phyloP scores from a whole-genome alignment of 2,329 filamentous ascomycete species.

The Akanthomyces lecanii region DNA sequence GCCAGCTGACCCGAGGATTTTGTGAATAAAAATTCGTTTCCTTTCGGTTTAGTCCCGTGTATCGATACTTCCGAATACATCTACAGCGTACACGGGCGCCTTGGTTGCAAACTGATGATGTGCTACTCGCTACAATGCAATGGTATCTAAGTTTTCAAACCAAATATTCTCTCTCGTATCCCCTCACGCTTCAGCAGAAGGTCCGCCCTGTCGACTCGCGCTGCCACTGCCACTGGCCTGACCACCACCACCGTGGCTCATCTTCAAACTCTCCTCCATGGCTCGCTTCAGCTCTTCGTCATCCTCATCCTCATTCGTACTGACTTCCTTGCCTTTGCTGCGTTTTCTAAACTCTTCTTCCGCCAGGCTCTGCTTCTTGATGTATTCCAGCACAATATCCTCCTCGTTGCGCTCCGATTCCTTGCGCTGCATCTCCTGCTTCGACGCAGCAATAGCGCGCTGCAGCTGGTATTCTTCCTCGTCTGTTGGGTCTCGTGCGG shows the following conservation, averaged over 20 bases:
- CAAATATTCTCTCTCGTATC: not conserved
- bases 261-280: constrained; percentile 43
- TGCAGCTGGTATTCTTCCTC: constrained; percentile 43
- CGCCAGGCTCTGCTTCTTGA: constrained; percentile 70
- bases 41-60: not conserved
- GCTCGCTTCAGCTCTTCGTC: constrained; percentile 50
- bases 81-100: too few species aligned
- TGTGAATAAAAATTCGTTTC: not conserved
- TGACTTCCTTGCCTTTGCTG: constrained; percentile 33
- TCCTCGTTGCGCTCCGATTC: constrained; percentile 55
- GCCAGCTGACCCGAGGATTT: not conserved
- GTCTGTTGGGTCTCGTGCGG: constrained; percentile 17
- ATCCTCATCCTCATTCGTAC: constrained; percentile 26
- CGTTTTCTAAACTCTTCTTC: constrained; percentile 54
- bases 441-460: constrained; percentile 43
- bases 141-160: constrained; percentile 4
- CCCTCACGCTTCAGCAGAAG: not conserved
- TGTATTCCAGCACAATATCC: constrained; percentile 69
- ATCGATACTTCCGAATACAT: not conserved
- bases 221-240: constrained; percentile 17
- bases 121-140: not conserved
- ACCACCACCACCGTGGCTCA: constrained; percentile 27
- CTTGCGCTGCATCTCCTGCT: constrained; percentile 39
- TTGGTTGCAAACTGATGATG: not conserved
- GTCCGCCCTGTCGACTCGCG: constrained; percentile 24